phyloP scores from a whole-genome alignment of 768 basidiomycete species.

The Tylopilus subfusipes region DNA sequence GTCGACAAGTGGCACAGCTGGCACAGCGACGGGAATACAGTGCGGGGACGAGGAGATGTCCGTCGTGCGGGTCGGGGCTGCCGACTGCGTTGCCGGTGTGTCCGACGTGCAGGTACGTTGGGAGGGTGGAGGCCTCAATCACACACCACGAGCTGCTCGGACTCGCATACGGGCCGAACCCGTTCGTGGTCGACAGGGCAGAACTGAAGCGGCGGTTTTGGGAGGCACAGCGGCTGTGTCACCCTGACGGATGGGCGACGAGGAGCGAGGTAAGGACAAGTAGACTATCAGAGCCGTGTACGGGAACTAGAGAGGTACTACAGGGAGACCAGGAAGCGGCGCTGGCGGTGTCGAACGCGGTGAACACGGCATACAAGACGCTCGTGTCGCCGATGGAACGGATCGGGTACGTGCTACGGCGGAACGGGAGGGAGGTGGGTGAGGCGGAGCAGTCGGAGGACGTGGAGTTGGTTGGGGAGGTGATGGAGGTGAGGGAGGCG shows the following conservation, averaged over 20 bases:
- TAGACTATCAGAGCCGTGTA: constrained; percentile 1
- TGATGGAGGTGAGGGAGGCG: constrained; percentile 76
- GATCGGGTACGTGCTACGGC: constrained; percentile 75
- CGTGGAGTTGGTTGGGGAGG: constrained; percentile 62
- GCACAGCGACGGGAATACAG: constrained; percentile 16
- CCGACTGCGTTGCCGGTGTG: constrained; percentile 73
- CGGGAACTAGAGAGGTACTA: constrained; percentile 8
- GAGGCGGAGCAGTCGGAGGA: constrained; percentile 77
- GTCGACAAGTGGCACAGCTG: neutral
- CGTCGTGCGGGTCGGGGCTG: constrained; percentile 58
- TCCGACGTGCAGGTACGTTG: constrained; percentile 64
- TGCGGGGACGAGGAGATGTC: constrained; percentile 39
- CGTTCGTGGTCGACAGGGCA: constrained; percentile 62
- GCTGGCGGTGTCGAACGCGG: constrained; percentile 53
- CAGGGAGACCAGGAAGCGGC: constrained; percentile 26
- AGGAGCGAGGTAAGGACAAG: constrained; percentile 50
- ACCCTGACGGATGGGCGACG: constrained; percentile 84
- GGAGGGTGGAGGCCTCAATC: constrained; percentile 48
- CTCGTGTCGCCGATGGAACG: constrained; percentile 71
- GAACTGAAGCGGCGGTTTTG: constrained; percentile 65
- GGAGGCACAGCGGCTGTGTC: constrained; percentile 68
- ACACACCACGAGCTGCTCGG: constrained; percentile 70
- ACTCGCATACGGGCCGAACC: constrained; percentile 58
- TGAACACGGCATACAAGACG: constrained; percentile 81
- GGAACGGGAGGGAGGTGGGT: constrained; percentile 51